Base-by-base conservation (phyloP, 2,329 filamentous ascomycete genomes). In the Venturia nashicola region DNA sequence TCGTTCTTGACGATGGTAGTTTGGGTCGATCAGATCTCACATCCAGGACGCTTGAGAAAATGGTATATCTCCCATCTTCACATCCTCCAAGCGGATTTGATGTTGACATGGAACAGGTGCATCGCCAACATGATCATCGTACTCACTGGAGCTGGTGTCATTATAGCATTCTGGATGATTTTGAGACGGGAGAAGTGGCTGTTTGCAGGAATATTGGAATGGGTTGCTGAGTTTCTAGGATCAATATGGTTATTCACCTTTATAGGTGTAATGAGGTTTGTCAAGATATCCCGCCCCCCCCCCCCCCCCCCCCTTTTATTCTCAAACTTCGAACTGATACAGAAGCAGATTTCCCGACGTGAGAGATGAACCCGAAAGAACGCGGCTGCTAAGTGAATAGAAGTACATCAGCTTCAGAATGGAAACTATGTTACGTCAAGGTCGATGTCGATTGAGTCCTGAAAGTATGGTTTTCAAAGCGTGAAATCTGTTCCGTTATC, bases 141-240 rank as follows among this genome's bases (percentile, higher is more conserved):
- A 18, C 27, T 57, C 11, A 8, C 18, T 8, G 51, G 51, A 6
- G 51, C 51, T 36, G 51, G 27, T n/a, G 18, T n/a, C 11, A 36
- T 32, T 36, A 32, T 36, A 9, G 16, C 27, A 16, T 57, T 57
- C 12, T 57, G 7, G 27, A 16, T 57, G 5, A 34, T 36, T 18
- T 36, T 73, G 8, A 57, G 51, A 9, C 12, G 32, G 16, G 32
- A 36, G 7, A 14, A 34, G 16, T 57, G 51, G 51, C 14, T n/a
- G 9, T 9, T 36, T 34, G 51, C 51, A 18, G 51, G 51, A 36
- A 18, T 57, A n/a, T 2, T 57, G 32, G 51, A 57, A 18, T 57
- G 51, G 51, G 36, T 57, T n/a, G 32, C 23, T 57, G 51, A 9
- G 14, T 34, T 36, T 18, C 23, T 57, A 5, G 51, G 51, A 8